Evolutionary conservation across 202 grass and related monocot species (phyloP).

Genomic region (Carex arenaria): DNA sequence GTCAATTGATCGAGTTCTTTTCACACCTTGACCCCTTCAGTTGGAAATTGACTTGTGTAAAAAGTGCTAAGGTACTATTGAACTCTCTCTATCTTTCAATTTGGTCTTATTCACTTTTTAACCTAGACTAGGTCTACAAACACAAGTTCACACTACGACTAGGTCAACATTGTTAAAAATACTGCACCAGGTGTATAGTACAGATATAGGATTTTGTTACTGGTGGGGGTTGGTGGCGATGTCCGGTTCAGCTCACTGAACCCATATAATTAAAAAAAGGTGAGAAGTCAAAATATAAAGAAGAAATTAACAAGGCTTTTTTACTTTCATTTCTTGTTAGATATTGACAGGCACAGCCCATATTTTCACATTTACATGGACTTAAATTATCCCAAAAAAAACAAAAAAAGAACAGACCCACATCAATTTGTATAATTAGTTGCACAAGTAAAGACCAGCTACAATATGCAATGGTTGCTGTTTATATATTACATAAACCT

Average conservation of each 20-base stretch:
- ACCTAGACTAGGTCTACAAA: constrained; percentile 6
- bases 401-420: neutral
- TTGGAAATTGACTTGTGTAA: neutral
- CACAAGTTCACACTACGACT: neutral
- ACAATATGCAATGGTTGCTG: too few relatives aligned
- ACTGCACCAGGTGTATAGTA: neutral
- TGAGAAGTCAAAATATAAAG: too few relatives aligned
- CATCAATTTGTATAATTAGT: neutral
- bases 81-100: neutral
- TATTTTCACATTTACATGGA: neutral
- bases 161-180: neutral
- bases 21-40: neutral
- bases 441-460: too few relatives aligned
- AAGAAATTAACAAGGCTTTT: neutral
- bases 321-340: neutral
- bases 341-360: neutral
- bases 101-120: neutral
- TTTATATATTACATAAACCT: neutral
- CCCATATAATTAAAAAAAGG: neutral
- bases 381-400: neutral
- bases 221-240: constrained; percentile 18
- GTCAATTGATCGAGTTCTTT: constrained; percentile 3
- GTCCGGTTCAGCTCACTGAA: neutral
- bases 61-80: neutral
- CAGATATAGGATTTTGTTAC: neutral